phyloP scores from a whole-genome alignment of 2,329 filamentous ascomycete species.

The Shiraia bambusicola region DNA sequence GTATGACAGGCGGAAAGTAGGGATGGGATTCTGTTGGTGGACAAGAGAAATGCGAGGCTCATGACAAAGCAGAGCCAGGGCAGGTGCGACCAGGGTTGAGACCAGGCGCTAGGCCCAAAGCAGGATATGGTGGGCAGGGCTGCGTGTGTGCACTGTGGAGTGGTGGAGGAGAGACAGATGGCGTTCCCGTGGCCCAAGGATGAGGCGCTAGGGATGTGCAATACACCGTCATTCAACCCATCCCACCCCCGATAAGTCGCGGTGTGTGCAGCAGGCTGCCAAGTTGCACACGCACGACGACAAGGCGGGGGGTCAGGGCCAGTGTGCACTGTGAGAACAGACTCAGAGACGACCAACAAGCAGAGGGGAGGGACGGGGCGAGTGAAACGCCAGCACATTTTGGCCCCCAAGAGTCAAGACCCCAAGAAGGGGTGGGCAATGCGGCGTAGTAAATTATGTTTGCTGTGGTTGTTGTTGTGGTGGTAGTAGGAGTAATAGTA shows the following conservation, averaged over 20 bases:
- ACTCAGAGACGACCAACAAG: too few relatives aligned
- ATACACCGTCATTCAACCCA: slow-evolving; percentile 11
- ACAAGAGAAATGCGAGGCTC: slow-evolving; percentile 1
- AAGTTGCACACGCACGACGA: slow-evolving; percentile 29
- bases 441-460: too few relatives aligned
- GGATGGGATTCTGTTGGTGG: slow-evolving; percentile 3
- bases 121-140: slow-evolving; percentile 26
- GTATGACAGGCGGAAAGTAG: background rate
- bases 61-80: slow-evolving; percentile 25
- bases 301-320: slow-evolving; percentile 7
- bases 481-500: too few relatives aligned
- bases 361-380: slow-evolving; percentile 2
- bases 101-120: slow-evolving; percentile 18
- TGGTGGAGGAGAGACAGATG: slow-evolving; percentile 10
- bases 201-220: slow-evolving; percentile 18
- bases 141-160: slow-evolving; percentile 12
- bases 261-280: slow-evolving; percentile 21
- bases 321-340: too few relatives aligned
- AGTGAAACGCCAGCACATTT: background rate
- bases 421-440: too few relatives aligned
- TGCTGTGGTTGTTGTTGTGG: too few relatives aligned
- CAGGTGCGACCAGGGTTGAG: slow-evolving; percentile 10
- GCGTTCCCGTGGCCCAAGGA: slow-evolving; percentile 12
- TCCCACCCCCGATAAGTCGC: slow-evolving; percentile 17
- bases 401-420: too few relatives aligned